Percentiles rank a stretch among this genome's conserved stretches.
phyloP scores from a whole-genome alignment of 345 rosid genomes.

The Theobroma cacao region DNA sequence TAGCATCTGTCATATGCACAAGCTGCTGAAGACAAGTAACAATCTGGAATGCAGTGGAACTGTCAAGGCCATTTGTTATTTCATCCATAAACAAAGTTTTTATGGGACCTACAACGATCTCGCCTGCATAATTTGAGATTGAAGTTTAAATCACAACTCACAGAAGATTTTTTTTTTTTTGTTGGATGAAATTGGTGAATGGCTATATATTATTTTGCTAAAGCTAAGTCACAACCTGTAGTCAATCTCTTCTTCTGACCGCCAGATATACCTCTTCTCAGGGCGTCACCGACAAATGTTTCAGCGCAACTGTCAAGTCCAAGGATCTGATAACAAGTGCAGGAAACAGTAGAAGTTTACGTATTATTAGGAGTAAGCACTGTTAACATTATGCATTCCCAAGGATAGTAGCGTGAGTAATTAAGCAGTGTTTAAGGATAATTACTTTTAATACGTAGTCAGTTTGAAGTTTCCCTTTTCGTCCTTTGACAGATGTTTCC shows the following conservation, averaged over 20 bases:
- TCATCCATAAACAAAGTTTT: conserved; percentile 70
- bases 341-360: neutral
- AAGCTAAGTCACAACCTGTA: conserved; percentile 29
- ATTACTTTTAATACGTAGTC: conserved; percentile 48
- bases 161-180: too few species aligned
- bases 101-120: conserved; percentile 68
- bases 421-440: neutral
- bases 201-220: neutral
- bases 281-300: conserved; percentile 44
- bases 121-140: conserved; percentile 37
- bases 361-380: neutral
- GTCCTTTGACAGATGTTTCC: conserved; percentile 43
- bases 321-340: conserved; percentile 27
- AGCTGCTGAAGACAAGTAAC: conserved; percentile 52
- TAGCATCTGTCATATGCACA: conserved; percentile 55
- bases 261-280: conserved; percentile 52
- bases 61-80: conserved; percentile 68
- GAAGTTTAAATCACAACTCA: neutral
- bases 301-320: conserved; percentile 52
- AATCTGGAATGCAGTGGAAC: conserved; percentile 65
- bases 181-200: neutral
- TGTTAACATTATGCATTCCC: neutral
- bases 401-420: neutral
- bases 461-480: conserved; percentile 41
- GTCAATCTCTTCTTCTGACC: conserved; percentile 51